These are phyloP conservation scores for Aegilops umbellulata DNA, from an alignment of 176 grass and related monocot species.

Conservation along the genomic window DNA sequence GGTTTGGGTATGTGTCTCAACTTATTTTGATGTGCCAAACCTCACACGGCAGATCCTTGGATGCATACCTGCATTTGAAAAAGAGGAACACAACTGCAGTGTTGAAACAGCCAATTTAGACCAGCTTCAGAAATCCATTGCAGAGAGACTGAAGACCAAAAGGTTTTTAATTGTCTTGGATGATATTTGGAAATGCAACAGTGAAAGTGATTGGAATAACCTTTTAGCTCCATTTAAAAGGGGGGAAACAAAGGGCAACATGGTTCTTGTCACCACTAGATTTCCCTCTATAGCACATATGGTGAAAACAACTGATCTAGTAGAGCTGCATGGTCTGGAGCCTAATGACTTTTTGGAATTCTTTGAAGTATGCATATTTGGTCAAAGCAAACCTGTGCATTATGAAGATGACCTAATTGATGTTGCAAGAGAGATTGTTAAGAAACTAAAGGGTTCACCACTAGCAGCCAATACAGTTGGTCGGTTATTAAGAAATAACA, in stretches of 20 bases:
- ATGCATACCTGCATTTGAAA: no score
- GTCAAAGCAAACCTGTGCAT: neutral
- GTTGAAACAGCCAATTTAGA: neutral
- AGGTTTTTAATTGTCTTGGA: neutral
- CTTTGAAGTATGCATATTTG: neutral
- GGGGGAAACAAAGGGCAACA: neutral
- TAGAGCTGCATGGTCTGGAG: neutral
- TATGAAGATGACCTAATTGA: neutral
- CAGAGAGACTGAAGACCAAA: neutral
- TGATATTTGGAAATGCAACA: neutral
- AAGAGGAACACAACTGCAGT: accelerated
- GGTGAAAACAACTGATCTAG: neutral
- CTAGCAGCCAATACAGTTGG: neutral
- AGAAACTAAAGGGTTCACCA: neutral
- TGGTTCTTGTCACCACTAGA: neutral
- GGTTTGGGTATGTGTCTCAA: no score
- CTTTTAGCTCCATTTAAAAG: neutral
- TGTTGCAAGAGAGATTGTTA: neutral
- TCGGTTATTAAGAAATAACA: neutral
- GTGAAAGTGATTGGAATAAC: neutral
- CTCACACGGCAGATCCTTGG: no score
- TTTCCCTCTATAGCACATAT: neutral
- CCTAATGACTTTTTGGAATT: neutral
- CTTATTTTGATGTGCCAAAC: no score
- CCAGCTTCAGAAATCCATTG: neutral